Evolutionary conservation across 352 stramenopile genomes (phyloP).

Genomic region (Phytophthora chlamydospora): DNA sequence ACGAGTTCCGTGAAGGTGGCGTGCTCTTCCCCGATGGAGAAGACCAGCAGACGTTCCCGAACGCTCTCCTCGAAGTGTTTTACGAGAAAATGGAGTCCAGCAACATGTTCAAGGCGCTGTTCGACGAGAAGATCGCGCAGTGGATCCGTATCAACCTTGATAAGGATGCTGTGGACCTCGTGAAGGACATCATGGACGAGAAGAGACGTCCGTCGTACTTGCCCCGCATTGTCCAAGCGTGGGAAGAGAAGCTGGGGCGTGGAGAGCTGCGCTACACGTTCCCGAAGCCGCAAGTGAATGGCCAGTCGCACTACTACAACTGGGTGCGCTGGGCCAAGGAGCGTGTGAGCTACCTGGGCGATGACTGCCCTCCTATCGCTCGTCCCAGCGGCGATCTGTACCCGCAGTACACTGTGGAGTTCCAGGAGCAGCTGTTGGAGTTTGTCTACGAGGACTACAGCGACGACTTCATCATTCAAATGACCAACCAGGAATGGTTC

Average conservation of each 20-base stretch:
- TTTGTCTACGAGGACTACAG: slow-evolving; percentile 74
- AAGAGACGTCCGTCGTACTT: slow-evolving; percentile 62
- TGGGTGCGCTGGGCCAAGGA: slow-evolving; percentile 87
- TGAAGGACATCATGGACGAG: slow-evolving; percentile 37
- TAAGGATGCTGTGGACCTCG: slow-evolving; percentile 55
- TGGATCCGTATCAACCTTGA: slow-evolving; percentile 72
- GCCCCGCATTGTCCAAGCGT: slow-evolving; percentile 53
- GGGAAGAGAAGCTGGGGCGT: slow-evolving; percentile 61
- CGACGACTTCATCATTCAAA: slow-evolving; percentile 46
- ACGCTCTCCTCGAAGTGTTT: slow-evolving; percentile 68
- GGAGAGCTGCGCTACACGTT: slow-evolving; percentile 71
- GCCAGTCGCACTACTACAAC: slow-evolving; percentile 71
- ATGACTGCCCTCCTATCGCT: slow-evolving; percentile 49
- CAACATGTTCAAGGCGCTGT: slow-evolving; percentile 66
- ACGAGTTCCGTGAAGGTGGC: slow-evolving; percentile 60
- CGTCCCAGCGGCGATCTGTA: slow-evolving; percentile 58
- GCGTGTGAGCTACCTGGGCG: slow-evolving; percentile 62
- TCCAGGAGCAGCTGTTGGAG: slow-evolving; percentile 58
- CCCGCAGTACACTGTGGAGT: slow-evolving; percentile 75
- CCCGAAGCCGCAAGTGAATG: slow-evolving; percentile 58
- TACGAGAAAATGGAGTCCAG: slow-evolving; percentile 42
- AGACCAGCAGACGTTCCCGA: slow-evolving; percentile 61
- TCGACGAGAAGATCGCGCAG: slow-evolving; percentile 58
- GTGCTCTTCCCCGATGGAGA: slow-evolving; percentile 58
- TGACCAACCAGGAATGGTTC: slow-evolving; percentile 73